These are phyloP conservation scores for Neolentinus lepideus DNA, from an alignment of 1,284 basidiomycete species.

Conservation along the genomic window DNA sequence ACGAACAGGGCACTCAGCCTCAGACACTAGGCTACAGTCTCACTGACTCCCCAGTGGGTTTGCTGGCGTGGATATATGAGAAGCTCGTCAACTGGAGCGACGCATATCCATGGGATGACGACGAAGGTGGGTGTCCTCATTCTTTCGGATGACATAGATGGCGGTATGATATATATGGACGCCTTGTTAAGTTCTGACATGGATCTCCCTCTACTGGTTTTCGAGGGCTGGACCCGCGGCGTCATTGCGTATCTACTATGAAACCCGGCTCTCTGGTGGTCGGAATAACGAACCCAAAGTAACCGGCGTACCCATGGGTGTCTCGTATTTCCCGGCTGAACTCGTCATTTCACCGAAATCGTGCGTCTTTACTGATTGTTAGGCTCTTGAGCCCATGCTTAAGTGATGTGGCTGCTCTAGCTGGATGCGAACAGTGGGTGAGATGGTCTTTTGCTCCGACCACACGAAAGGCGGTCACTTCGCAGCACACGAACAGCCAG, in stretches of 20 bases:
- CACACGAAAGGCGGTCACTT: conserved; percentile 11
- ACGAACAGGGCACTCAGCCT: conserved; percentile 40
- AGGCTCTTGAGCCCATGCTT: too few species aligned
- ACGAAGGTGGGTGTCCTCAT: conserved; percentile 39
- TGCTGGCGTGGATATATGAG: conserved; percentile 57
- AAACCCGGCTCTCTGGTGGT: conserved; percentile 15
- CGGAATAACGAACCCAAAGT: conserved; percentile 1
- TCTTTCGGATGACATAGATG: too few species aligned
- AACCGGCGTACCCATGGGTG: conserved; percentile 34
- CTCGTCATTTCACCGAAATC: conserved; percentile 25
- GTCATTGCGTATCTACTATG: conserved; percentile 49
- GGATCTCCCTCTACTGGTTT: conserved; percentile 55
- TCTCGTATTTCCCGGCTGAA: conserved; percentile 44
- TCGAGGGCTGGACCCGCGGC: conserved; percentile 48
- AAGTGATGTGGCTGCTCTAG: too few species aligned
- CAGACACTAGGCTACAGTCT: conserved; percentile 53
- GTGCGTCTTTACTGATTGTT: too few species aligned
- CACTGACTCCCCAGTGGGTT: conserved; percentile 48
- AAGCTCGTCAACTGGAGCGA: conserved; percentile 48
- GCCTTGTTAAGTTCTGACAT: conserved; percentile 38
- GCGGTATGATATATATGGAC: not conserved
- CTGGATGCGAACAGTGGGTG: conserved; percentile 6
- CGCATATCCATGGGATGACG: conserved; percentile 40
- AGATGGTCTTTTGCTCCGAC: conserved; percentile 9
- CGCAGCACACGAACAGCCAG: conserved; percentile 12